These are phyloP conservation scores for Ballota nigra DNA, from an alignment of 257 asterid species.

Conservation along the genomic window DNA sequence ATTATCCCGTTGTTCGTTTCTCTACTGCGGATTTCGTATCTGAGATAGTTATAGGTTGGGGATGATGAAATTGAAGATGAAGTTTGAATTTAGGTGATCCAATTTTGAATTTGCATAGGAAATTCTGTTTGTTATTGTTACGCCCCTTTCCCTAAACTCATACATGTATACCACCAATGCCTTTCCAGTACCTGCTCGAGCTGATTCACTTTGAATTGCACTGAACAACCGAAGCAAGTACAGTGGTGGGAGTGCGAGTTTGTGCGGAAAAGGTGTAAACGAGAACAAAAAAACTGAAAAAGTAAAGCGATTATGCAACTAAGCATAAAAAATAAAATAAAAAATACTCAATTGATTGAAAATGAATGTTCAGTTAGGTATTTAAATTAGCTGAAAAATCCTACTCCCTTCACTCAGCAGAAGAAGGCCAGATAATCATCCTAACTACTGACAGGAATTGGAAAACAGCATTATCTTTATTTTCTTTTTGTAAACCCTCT, in stretches of 20 bases:
- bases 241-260: not conserved
- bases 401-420: not conserved
- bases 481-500: too few relatives aligned
- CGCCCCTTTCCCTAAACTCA: not conserved
- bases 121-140: not conserved
- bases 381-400: not conserved
- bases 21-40: slow-evolving; percentile 1
- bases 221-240: not conserved
- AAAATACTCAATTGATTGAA: not conserved
- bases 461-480: not conserved
- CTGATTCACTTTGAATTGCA: not conserved
- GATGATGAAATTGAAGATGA: not conserved
- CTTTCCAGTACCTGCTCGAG: not conserved
- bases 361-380: not conserved
- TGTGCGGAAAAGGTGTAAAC: not conserved
- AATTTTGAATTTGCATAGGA: slow-evolving; percentile 1
- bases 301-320: not conserved
- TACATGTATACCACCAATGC: not conserved
- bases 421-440: not conserved
- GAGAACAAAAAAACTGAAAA: not conserved
- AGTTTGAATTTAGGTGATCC: not conserved
- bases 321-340: too few relatives aligned
- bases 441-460: not conserved
- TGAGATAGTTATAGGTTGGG: not conserved
- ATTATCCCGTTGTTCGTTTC: not conserved